Conservation (phyloP, 768 basidiomycete species). For the Phallus indusiatus region DNA sequence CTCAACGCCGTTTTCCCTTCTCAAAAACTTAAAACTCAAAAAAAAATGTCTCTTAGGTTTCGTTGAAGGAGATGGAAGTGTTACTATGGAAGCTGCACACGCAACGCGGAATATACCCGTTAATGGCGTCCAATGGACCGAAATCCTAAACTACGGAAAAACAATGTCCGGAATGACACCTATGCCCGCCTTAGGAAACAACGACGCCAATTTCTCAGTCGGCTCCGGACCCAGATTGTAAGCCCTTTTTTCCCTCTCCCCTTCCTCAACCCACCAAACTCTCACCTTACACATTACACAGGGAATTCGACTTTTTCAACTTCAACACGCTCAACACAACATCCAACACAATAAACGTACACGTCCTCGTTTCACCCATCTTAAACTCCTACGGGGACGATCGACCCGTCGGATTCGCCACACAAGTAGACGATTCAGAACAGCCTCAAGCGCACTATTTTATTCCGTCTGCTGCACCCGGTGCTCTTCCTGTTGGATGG, state of each 20-base stretch:
- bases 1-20: too few species aligned
- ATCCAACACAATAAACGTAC: constrained; percentile 42
- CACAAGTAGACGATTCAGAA: constrained; percentile 40
- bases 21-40: too few species aligned
- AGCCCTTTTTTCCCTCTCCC: too few species aligned
- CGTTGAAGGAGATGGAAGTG: constrained; percentile 51
- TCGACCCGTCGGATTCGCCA: constrained; percentile 42
- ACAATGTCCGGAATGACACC: constrained; percentile 55
- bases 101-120: constrained; percentile 38
- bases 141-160: constrained; percentile 50
- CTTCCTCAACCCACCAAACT: too few species aligned
- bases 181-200: constrained; percentile 38
- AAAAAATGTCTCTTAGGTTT: constrained; percentile 39
- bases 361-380: constrained; percentile 40
- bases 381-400: constrained; percentile 41
- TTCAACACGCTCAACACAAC: constrained; percentile 42
- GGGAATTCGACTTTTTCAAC: constrained; percentile 57
- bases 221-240: constrained; percentile 55
- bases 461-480: constrained; percentile 37
- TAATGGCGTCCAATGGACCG: constrained; percentile 45
- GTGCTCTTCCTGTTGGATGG: constrained; percentile 38
- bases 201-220: constrained; percentile 46
- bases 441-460: constrained; percentile 34
- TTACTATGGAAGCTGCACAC: constrained; percentile 62
- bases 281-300: too few species aligned